These are phyloP conservation scores for Saccharomycopsis fibuligera DNA, from an alignment of 805 yeast genomes.

Conservation along the genomic window DNA sequence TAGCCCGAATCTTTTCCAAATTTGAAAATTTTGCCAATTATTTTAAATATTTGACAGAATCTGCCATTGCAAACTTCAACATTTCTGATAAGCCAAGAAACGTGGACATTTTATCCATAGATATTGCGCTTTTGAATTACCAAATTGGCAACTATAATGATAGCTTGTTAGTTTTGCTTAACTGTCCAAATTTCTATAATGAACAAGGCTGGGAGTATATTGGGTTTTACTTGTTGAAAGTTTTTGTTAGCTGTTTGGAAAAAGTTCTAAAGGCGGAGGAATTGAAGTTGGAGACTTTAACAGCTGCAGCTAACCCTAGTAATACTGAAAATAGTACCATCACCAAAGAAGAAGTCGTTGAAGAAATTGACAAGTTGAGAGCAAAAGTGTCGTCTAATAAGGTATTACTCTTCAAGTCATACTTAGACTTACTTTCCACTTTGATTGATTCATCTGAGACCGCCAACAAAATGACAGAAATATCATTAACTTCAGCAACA, in stretches of 20 bases:
- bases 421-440: constrained; percentile 35
- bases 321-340: not conserved
- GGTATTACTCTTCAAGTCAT: constrained; percentile 33
- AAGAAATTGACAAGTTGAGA: constrained; percentile 18
- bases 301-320: not conserved
- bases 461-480: constrained; percentile 12
- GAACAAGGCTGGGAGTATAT: constrained; percentile 69
- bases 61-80: constrained; percentile 47
- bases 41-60: constrained; percentile 50
- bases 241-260: constrained; percentile 65
- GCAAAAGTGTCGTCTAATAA: constrained; percentile 6
- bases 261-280: constrained; percentile 29
- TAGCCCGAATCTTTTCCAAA: constrained; percentile 27
- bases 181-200: constrained; percentile 63
- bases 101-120: constrained; percentile 69
- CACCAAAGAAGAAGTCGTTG: constrained; percentile 21
- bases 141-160: constrained; percentile 48
- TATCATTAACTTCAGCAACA: constrained; percentile 3
- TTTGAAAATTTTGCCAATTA: constrained; percentile 33
- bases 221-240: constrained; percentile 57
- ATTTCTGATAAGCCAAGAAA: constrained; percentile 52
- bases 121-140: constrained; percentile 66
- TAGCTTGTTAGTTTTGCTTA: constrained; percentile 57
- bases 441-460: constrained; percentile 22
- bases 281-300: constrained; percentile 7